These are phyloP conservation scores for Cryoendolithus antarcticus DNA, from an alignment of 2,329 filamentous ascomycete species.

Conservation along the genomic window DNA sequence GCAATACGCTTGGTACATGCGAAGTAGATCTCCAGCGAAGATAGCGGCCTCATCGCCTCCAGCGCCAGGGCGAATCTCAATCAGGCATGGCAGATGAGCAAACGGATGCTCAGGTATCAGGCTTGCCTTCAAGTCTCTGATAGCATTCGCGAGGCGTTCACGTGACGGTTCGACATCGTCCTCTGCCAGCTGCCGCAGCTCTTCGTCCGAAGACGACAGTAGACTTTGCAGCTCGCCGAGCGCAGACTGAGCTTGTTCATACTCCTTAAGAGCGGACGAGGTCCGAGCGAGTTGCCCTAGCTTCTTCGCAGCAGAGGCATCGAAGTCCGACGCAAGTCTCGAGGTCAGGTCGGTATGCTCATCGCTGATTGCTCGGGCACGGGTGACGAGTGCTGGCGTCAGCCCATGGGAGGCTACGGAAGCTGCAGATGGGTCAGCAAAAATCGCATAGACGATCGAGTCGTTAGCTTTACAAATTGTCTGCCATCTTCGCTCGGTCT, in stretches of 20 bases:
- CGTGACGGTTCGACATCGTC: slow-evolving; percentile 61
- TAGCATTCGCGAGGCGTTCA: slow-evolving; percentile 49
- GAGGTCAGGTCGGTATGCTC: slow-evolving; percentile 44
- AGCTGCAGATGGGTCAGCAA: slow-evolving; percentile 2
- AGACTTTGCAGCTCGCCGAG: slow-evolving; percentile 61
- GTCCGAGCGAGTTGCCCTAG: slow-evolving; percentile 43
- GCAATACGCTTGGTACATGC: slow-evolving; percentile 82
- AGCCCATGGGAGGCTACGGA: slow-evolving; percentile 16
- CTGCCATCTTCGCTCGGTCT: too few relatives aligned
- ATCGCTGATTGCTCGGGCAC: slow-evolving; percentile 42
- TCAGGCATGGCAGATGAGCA: slow-evolving; percentile 72
- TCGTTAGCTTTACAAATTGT: too few relatives aligned
- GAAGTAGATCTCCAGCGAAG: slow-evolving; percentile 75
- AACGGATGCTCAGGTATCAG: slow-evolving; percentile 85
- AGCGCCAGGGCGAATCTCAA: slow-evolving; percentile 85
- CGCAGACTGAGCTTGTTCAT: slow-evolving; percentile 46
- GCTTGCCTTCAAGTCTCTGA: slow-evolving; percentile 57
- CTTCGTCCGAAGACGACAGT: slow-evolving; percentile 45
- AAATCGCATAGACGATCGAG: not conserved
- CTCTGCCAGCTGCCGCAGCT: slow-evolving; percentile 46
- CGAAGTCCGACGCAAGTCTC: slow-evolving; percentile 42
- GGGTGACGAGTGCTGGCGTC: slow-evolving; percentile 42
- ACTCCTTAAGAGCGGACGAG: slow-evolving; percentile 41
- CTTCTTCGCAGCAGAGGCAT: slow-evolving; percentile 44
- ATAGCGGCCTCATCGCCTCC: slow-evolving; percentile 84